Conservation (phyloP, 139 green algal species). For the Pleodorina starrii region DNA sequence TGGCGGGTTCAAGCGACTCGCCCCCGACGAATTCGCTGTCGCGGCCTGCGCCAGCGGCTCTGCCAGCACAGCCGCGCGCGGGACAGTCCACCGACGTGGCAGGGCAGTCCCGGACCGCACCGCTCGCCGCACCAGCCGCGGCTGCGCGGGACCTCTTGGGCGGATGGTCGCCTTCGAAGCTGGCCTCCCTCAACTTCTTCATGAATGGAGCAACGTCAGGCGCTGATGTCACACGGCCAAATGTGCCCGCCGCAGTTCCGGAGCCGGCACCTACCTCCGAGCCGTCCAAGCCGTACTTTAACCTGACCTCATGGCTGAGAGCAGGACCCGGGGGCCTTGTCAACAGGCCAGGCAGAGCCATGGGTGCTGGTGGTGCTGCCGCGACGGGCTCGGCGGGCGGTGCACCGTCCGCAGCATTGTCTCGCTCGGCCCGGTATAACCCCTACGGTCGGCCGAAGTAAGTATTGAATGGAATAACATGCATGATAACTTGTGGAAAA, state of each 20-base stretch:
- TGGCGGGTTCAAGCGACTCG: not conserved
- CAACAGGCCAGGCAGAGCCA: not conserved
- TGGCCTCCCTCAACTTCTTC: slow-evolving; percentile 41
- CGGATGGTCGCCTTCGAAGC: slow-evolving; percentile 37
- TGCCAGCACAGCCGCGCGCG: not conserved
- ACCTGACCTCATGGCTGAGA: slow-evolving; percentile 18
- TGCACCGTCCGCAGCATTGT: not conserved
- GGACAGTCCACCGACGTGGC: not conserved
- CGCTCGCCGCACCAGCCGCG: no score
- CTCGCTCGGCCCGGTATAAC: not conserved
- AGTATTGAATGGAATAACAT: no score
- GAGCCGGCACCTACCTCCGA: not conserved
- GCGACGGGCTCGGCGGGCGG: not conserved
- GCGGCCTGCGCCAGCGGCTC: not conserved
- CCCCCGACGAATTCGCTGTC: not conserved
- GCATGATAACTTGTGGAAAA: not conserved
- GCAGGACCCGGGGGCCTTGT: slow-evolving; percentile 32
- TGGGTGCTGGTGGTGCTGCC: not conserved
- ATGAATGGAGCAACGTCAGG: not conserved
- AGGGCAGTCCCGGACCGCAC: not conserved
- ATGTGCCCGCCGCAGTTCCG: not conserved
- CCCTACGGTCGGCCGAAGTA: slow-evolving; percentile 29
- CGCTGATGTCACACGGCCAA: not conserved
- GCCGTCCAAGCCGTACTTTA: slow-evolving; percentile 7
- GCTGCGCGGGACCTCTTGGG: not conserved